Evolutionary conservation across 1,284 basidiomycete genomes (phyloP).

Genomic region (Boletus smithii): DNA sequence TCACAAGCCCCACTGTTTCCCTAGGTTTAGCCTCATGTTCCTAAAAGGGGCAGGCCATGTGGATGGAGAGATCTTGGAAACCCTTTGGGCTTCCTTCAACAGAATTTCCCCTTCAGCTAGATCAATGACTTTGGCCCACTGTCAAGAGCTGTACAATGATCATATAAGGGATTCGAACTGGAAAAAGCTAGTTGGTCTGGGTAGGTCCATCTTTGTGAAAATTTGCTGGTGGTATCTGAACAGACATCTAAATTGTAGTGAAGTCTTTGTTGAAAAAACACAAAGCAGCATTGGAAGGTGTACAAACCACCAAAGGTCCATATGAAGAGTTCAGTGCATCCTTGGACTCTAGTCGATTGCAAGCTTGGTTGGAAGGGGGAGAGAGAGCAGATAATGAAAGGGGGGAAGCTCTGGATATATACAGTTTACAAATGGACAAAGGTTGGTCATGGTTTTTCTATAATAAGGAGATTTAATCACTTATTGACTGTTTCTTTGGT

Average conservation of each 20-base stretch:
- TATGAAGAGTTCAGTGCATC: background rate
- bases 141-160: constrained; percentile 16
- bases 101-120: constrained; percentile 13
- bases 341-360: too few species aligned
- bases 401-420: constrained; percentile 6
- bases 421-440: constrained; percentile 6
- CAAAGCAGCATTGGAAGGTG: background rate
- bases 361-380: too few species aligned
- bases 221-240: too few species aligned
- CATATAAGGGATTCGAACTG: constrained; percentile 19
- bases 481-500: too few species aligned
- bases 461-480: too few species aligned
- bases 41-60: constrained; percentile 10
- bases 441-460: background rate
- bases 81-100: constrained; percentile 16
- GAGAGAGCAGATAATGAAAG: background rate
- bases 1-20: constrained; percentile 11
- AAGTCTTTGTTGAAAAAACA: constrained; percentile 8
- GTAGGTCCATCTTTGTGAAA: background rate
- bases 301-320: background rate
- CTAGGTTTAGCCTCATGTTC: constrained; percentile 12
- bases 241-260: background rate
- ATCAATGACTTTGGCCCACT: constrained; percentile 13
- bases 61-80: constrained; percentile 19
- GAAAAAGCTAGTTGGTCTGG: constrained; percentile 14